A percentile compares a stretch with the other conserved stretches of the same genome.
Conservation (phyloP, 2,329 filamentous ascomycete genomes). For the Trichoderma citrinoviride region DNA sequence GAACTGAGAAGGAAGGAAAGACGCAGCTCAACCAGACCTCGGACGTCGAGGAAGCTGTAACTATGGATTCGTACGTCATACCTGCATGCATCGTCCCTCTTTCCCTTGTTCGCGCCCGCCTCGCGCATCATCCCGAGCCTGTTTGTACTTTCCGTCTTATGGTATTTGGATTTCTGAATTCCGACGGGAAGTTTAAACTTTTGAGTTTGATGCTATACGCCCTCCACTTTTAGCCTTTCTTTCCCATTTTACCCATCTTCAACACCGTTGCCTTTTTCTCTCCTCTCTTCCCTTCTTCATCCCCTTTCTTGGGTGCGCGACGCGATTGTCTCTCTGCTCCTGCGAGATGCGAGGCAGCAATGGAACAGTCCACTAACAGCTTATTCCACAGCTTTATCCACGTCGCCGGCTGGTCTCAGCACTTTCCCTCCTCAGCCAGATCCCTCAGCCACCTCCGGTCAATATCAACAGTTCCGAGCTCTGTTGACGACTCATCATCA, state of each 20-base stretch:
- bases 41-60: constrained; percentile 9
- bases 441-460: constrained; percentile 52
- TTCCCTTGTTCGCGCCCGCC: constrained; percentile 3
- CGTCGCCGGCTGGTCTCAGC: constrained; percentile 53
- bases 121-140: background rate
- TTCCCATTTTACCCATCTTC: background rate
- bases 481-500: constrained; percentile 28
- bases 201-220: background rate
- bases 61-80: constrained; percentile 35
- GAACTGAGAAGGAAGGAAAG: constrained; percentile 1
- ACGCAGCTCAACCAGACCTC: constrained; percentile 2
- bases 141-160: background rate
- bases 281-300: background rate
- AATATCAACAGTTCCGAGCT: constrained; percentile 49
- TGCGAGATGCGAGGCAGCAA: background rate
- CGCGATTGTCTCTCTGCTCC: background rate
- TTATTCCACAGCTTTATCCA: constrained; percentile 48
- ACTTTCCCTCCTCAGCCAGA: constrained; percentile 33
- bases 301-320: background rate
- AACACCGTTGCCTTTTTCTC: background rate
- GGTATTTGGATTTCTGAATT: background rate
- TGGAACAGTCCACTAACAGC: constrained; percentile 22
- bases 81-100: constrained; percentile 15
- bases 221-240: background rate
- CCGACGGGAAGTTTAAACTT: no score